A percentile compares a stretch with the other conserved stretches of the same genome.
Evolutionary conservation across 495 filamentous ascomycete genomes (phyloP).

Genomic region (Tuber borchii): DNA sequence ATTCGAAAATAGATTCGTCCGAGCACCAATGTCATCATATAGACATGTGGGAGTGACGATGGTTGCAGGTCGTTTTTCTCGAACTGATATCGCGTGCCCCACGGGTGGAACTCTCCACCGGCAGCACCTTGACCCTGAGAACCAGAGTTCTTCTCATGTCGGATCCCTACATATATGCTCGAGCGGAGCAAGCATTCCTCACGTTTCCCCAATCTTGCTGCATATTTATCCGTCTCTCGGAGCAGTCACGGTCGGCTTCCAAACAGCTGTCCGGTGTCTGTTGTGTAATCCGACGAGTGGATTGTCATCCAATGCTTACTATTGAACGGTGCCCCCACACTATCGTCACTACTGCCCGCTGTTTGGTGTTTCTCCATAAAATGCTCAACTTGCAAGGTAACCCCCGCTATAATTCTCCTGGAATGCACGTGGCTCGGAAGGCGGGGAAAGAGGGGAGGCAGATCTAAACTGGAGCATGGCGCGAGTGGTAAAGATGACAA

Average conservation of each 20-base stretch:
- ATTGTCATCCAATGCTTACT: not conserved
- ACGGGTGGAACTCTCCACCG: not conserved
- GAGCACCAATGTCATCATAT: not conserved
- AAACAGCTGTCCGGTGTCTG: not conserved
- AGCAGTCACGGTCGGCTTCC: constrained; percentile 3
- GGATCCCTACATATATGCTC: not conserved
- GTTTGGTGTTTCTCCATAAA: constrained; percentile 3
- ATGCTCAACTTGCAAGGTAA: not conserved
- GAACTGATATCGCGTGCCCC: not conserved
- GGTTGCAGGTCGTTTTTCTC: not conserved
- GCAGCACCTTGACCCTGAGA: not conserved
- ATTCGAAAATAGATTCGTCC: not conserved
- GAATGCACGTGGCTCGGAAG: not conserved
- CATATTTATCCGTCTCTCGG: not conserved
- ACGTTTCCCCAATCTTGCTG: not conserved
- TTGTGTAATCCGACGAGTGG: not conserved
- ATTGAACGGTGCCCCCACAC: not conserved
- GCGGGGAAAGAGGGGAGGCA: not conserved
- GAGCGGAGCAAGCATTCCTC: not conserved
- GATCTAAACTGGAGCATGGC: not conserved
- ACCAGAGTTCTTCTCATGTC: not conserved
- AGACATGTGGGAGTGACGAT: not conserved
- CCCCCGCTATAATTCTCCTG: not conserved
- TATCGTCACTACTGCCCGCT: not conserved
- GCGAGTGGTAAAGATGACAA: constrained; percentile 1